Percentiles rank a stretch among this genome's conserved stretches.
These are phyloP conservation scores for Rhizopogon salebrosus DNA, from an alignment of 768 basidiomycete genomes.

Conservation along the genomic window DNA sequence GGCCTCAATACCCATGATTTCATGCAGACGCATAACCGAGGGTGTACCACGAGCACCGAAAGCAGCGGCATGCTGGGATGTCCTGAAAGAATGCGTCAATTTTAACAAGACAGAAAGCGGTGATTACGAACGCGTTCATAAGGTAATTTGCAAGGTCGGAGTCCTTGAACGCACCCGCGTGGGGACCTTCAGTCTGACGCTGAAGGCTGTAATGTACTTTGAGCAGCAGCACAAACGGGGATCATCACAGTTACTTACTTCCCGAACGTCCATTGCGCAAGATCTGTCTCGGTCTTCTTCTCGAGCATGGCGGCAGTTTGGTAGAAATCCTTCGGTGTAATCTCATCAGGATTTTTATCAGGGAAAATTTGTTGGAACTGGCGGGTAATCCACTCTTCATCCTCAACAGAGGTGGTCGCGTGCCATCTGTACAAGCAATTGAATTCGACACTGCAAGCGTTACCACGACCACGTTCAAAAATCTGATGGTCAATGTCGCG, in stretches of 20 bases:
- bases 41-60: constrained; percentile 80
- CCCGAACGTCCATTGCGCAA: constrained; percentile 65
- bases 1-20: constrained; percentile 81
- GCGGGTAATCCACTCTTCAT: constrained; percentile 62
- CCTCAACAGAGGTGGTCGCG: constrained; percentile 66
- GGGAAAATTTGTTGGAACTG: constrained; percentile 53
- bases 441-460: constrained; percentile 84
- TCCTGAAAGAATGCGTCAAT: constrained; percentile 33
- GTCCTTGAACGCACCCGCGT: constrained; percentile 48
- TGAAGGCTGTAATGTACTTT: constrained; percentile 37
- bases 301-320: constrained; percentile 34
- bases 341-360: constrained; percentile 42
- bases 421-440: constrained; percentile 87
- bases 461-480: constrained; percentile 78
- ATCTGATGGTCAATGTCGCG: constrained; percentile 54
- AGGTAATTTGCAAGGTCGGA: constrained; percentile 63
- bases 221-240: neutral
- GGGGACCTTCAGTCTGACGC: constrained; percentile 48
- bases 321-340: constrained; percentile 49
- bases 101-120: neutral
- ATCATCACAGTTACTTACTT: constrained; percentile 32
- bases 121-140: constrained; percentile 54
- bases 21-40: constrained; percentile 64
- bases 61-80: constrained; percentile 63
- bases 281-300: constrained; percentile 33